These are phyloP conservation scores for Endocarpon pusillum DNA, from an alignment of 495 filamentous ascomycete species.

Conservation along the genomic window DNA sequence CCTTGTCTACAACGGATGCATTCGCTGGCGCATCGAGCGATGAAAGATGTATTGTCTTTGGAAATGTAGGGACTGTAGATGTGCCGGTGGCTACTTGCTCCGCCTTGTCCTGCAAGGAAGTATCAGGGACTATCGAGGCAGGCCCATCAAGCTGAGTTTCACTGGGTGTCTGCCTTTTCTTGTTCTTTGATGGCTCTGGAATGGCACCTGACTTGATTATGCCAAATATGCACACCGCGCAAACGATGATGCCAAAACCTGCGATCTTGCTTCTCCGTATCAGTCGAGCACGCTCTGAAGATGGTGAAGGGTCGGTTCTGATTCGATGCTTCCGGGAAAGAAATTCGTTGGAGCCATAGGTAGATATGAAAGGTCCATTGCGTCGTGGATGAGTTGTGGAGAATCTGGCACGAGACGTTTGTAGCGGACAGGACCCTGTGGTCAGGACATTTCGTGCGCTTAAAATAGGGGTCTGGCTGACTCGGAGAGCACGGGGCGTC, in stretches of 20 bases:
- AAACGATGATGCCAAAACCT: conserved; percentile 22
- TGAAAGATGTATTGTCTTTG: conserved; percentile 48
- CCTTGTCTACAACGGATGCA: conserved; percentile 8
- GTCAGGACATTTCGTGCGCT: too few relatives aligned
- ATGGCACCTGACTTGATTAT: conserved; percentile 17
- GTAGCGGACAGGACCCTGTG: too few relatives aligned
- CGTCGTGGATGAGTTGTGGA: too few relatives aligned
- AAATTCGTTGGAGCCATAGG: too few relatives aligned
- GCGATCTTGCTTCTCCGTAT: too few relatives aligned
- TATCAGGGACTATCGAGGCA: conserved; percentile 18
- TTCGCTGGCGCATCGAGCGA: conserved; percentile 22
- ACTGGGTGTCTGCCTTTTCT: conserved; percentile 1
- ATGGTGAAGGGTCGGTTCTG: too few relatives aligned
- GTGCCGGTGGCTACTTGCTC: conserved; percentile 70
- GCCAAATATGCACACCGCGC: conserved; percentile 22
- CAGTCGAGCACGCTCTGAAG: too few relatives aligned
- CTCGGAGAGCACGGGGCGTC: too few relatives aligned
- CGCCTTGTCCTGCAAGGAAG: conserved; percentile 33
- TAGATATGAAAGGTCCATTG: too few relatives aligned
- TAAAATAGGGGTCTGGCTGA: too few relatives aligned
- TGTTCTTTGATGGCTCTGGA: conserved; percentile 2
- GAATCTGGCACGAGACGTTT: too few relatives aligned
- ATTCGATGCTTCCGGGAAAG: too few relatives aligned
- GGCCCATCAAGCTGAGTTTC: conserved; percentile 22
- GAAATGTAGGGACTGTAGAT: conserved; percentile 66